phyloP scores from a whole-genome alignment of 129 eudicot genomes.

The Flaveria sonorensis region DNA sequence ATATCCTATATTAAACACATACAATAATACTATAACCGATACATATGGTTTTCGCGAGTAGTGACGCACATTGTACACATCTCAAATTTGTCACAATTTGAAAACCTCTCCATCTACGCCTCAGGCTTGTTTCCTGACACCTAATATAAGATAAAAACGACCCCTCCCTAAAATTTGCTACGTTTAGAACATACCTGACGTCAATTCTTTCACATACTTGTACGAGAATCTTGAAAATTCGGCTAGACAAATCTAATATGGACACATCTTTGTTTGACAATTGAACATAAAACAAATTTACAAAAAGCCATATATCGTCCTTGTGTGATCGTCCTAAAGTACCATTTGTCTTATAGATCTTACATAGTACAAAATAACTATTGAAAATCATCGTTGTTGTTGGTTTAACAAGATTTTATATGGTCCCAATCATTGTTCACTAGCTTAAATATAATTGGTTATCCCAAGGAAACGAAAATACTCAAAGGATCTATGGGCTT shows the following conservation, averaged over 20 bases:
- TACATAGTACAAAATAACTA: constrained; percentile 11
- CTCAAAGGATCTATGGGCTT: neutral
- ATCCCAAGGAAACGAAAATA: constrained; percentile 26
- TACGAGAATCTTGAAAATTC: constrained; percentile 17
- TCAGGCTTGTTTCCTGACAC: neutral
- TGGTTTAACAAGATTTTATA: constrained; percentile 18
- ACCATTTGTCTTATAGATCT: neutral
- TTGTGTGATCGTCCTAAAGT: constrained; percentile 22
- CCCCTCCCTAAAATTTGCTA: neutral
- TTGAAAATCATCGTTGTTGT: constrained; percentile 31
- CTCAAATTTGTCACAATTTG: neutral
- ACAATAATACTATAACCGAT: neutral
- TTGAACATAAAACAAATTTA: constrained; percentile 11
- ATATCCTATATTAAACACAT: neutral
- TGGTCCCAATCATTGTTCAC: constrained; percentile 22
- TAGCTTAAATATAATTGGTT: constrained; percentile 31
- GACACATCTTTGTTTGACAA: constrained; percentile 32
- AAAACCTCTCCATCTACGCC: neutral
- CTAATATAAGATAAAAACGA: neutral
- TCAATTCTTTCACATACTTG: neutral
- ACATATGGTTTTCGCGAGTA: neutral
- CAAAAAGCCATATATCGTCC: constrained; percentile 9
- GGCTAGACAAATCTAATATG: constrained; percentile 30
- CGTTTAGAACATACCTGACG: neutral
- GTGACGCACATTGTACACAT: neutral